Conservation (phyloP, 2,329 filamentous ascomycete genomes). For the Fonsecaea nubica region DNA sequence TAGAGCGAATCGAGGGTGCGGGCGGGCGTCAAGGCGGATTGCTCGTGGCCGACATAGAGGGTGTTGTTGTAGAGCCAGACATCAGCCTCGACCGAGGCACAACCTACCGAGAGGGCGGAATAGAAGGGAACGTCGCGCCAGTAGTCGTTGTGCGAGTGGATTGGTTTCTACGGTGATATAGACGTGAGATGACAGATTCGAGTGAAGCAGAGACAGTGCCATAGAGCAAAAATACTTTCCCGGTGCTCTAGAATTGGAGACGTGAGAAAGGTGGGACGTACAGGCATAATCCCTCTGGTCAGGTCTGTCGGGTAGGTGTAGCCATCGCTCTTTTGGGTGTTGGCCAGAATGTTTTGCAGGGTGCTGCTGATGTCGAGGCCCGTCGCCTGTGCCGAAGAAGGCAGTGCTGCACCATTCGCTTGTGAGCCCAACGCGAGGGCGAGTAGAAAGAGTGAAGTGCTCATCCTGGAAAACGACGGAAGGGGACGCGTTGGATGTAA, state of each 20-base stretch:
- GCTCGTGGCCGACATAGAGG: conserved; percentile 52
- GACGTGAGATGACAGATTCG: not conserved
- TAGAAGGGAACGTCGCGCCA: conserved; percentile 51
- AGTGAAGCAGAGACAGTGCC: not conserved
- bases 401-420: conserved; percentile 26
- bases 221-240: not conserved
- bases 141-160: conserved; percentile 55
- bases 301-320: conserved; percentile 48
- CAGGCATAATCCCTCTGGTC: conserved; percentile 47
- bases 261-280: conserved; percentile 34
- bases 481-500: not conserved
- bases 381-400: conserved; percentile 28
- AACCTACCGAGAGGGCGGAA: conserved; percentile 49
- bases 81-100: conserved; percentile 55
- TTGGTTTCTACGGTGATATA: conserved; percentile 34
- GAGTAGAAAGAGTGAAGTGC: conserved; percentile 23
- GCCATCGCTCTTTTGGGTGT: conserved; percentile 35
- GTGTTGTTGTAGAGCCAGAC: conserved; percentile 52
- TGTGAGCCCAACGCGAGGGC: conserved; percentile 22
- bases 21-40: conserved; percentile 45
- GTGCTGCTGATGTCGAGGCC: conserved; percentile 28
- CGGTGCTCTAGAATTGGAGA: not conserved
- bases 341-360: conserved; percentile 40
- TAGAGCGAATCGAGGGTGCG: conserved; percentile 52
- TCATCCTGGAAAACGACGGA: conserved; percentile 20